These are phyloP conservation scores for Trametes coccinea DNA, from an alignment of 768 basidiomycete species.

Conservation along the genomic window DNA sequence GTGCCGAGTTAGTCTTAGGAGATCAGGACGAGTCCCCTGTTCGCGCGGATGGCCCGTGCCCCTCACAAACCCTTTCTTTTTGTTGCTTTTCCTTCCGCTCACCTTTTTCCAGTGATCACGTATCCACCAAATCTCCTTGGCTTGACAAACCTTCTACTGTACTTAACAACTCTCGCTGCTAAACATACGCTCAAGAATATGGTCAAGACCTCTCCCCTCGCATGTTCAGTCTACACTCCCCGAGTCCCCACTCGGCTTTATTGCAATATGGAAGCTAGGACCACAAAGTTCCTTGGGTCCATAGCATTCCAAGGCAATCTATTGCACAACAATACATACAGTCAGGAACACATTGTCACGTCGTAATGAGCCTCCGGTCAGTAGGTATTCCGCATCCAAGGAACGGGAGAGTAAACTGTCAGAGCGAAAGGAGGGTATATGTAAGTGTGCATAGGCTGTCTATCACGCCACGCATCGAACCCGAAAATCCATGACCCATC, in stretches of 20 bases:
- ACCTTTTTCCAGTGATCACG: neutral
- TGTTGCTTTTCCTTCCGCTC: neutral
- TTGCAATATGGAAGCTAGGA: too few species aligned
- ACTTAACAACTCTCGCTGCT: too few species aligned
- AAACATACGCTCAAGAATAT: too few species aligned
- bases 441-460: neutral
- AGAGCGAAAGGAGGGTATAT: neutral
- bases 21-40: slow-evolving; percentile 83
- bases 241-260: too few species aligned
- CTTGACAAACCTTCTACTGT: too few species aligned
- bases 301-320: too few species aligned
- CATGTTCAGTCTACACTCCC: too few species aligned
- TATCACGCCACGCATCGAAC: neutral
- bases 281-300: too few species aligned
- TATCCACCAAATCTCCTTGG: too few species aligned
- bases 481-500: neutral
- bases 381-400: neutral
- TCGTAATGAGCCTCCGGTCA: neutral
- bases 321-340: too few species aligned
- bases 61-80: slow-evolving; percentile 70
- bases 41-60: slow-evolving; percentile 76
- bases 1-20: slow-evolving; percentile 92
- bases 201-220: too few species aligned
- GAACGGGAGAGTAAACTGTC: neutral
- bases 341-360: neutral